Evolutionary conservation across 2,329 filamentous ascomycete genomes (phyloP).

Genomic region (Sordariomycetes sp.): DNA sequence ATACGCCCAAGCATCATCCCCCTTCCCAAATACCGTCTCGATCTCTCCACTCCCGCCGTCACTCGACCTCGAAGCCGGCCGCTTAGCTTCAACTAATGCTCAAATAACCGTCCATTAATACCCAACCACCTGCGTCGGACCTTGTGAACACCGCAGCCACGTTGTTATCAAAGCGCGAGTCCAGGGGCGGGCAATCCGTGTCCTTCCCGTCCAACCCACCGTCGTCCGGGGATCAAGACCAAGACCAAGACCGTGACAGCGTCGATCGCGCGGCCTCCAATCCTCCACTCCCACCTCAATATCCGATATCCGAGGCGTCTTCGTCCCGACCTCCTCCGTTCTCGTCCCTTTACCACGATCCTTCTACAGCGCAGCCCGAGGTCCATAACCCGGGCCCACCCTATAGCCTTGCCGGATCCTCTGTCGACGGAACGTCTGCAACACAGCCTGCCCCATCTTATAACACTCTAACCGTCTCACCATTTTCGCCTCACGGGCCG

Average conservation of each 20-base stretch:
- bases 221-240: conserved; percentile 11
- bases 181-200: conserved; percentile 30
- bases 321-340: conserved; percentile 46
- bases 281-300: conserved; percentile 47
- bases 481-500: conserved; percentile 48
- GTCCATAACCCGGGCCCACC: conserved; percentile 5
- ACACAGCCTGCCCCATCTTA: conserved; percentile 45
- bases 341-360: conserved; percentile 27
- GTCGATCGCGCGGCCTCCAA: conserved; percentile 16
- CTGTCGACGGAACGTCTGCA: conserved; percentile 18
- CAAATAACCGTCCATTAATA: not conserved
- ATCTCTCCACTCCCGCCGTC: not conserved
- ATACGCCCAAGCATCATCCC: not conserved
- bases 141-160: conserved; percentile 22
- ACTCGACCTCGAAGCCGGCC: not conserved
- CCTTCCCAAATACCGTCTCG: conserved; percentile 6
- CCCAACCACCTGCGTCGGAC: not conserved
- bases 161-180: conserved; percentile 35
- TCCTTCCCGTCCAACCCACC: not conserved
- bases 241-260: conserved; percentile 8
- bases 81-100: not conserved
- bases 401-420: conserved; percentile 3
- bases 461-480: conserved; percentile 21
- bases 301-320: conserved; percentile 44
- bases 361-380: conserved; percentile 10